phyloP scores from a whole-genome alignment of 352 stramenopile genomes.

The Pythium plurisporium region DNA sequence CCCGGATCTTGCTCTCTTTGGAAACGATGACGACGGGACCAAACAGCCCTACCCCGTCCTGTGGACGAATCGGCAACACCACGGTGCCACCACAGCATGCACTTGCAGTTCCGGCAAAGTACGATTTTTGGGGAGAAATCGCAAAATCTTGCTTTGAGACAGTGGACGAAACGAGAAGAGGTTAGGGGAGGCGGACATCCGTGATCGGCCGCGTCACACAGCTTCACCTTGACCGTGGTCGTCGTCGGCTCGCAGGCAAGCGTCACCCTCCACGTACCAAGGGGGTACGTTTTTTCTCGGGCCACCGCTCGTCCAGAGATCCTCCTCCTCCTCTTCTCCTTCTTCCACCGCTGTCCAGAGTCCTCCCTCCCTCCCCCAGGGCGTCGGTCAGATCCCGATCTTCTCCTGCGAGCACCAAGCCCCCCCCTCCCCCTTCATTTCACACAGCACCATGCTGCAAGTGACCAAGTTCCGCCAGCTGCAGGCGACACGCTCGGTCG shows the following conservation, averaged over 20 bases:
- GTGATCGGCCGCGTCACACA: conserved; percentile 15
- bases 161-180: conserved; percentile 27
- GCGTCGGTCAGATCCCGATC: conserved; percentile 24
- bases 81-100: not conserved
- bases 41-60: conserved; percentile 16
- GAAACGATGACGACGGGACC: conserved; percentile 6
- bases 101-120: conserved; percentile 26
- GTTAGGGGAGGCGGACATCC: conserved; percentile 24
- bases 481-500: conserved; percentile 32
- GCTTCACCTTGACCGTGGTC: conserved; percentile 16
- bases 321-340: not conserved
- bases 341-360: not conserved
- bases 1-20: not conserved
- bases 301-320: conserved; percentile 13
- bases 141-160: not conserved
- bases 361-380: not conserved
- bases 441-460: conserved; percentile 45
- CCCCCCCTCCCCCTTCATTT: not conserved
- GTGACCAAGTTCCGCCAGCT: conserved; percentile 53
- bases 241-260: conserved; percentile 17
- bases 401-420: conserved; percentile 16
- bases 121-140: too few relatives aligned
- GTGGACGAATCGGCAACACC: conserved; percentile 24
- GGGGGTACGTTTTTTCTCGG: not conserved
- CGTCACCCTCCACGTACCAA: conserved; percentile 7